Percentiles rank a stretch among this genome's conserved stretches.
Conservation (phyloP, 192 early-diverging fungal genomes). For the Backusella australiensis region DNA sequence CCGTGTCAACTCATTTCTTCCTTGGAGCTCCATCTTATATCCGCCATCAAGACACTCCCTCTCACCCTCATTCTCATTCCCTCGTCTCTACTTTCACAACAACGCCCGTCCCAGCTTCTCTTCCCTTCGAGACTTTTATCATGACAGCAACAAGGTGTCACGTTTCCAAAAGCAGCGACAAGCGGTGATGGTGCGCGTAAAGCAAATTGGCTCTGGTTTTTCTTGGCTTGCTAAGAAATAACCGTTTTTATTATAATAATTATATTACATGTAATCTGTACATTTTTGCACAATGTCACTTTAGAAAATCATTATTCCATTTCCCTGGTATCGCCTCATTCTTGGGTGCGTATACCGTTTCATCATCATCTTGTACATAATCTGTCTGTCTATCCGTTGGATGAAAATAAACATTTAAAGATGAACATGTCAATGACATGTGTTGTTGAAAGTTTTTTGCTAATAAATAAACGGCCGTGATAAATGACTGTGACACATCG, state of each 20-base stretch:
- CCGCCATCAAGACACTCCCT: neutral
- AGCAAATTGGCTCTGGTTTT: neutral
- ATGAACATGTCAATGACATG: neutral
- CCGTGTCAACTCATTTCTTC: constrained; percentile 32
- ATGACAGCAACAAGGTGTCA: neutral
- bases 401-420: neutral
- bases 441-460: neutral
- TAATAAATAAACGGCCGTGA: neutral
- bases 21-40: constrained; percentile 17
- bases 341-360: neutral
- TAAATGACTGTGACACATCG: neutral
- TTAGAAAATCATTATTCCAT: constrained; percentile 6
- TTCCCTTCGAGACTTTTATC: neutral
- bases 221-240: constrained; percentile 9
- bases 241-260: neutral
- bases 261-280: neutral
- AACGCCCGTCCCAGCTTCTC: neutral
- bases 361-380: neutral
- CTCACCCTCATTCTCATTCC: neutral
- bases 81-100: neutral
- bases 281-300: neutral
- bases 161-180: neutral
- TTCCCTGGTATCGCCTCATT: neutral
- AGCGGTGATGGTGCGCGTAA: neutral
- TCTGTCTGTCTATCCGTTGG: neutral